A percentile compares a stretch with the other conserved stretches of the same genome.
Evolutionary conservation across 2,329 filamentous ascomycete species (phyloP).

Genomic region (Sordariomycetes sp.): DNA sequence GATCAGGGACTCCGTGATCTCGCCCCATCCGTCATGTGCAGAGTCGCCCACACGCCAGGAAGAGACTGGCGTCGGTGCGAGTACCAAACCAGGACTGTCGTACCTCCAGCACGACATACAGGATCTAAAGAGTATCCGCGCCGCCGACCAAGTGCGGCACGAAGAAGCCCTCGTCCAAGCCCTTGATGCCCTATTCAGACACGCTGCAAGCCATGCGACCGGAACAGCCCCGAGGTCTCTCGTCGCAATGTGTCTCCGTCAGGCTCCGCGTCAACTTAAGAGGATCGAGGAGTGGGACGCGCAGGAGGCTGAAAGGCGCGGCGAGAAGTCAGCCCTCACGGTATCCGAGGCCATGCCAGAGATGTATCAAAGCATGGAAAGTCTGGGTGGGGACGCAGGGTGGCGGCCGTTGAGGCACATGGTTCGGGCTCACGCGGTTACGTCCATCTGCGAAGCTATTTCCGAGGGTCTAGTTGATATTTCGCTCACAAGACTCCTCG

Average conservation of each 20-base stretch:
- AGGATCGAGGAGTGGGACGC: constrained; percentile 19
- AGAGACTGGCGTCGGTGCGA: background rate
- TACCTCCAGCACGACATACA: background rate
- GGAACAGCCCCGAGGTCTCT: constrained; percentile 15
- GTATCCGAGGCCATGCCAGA: constrained; percentile 9
- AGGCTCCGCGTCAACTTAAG: constrained; percentile 4
- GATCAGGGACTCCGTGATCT: background rate
- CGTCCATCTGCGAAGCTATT: constrained; percentile 15
- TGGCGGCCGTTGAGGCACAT: constrained; percentile 20
- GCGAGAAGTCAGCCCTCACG: constrained; percentile 11
- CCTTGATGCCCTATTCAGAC: constrained; percentile 5
- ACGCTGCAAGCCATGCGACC: background rate
- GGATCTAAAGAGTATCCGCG: background rate
- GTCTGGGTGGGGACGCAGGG: constrained; percentile 14
- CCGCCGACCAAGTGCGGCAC: background rate
- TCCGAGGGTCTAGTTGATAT: constrained; percentile 15
- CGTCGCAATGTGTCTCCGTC: constrained; percentile 20
- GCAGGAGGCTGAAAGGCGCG: constrained; percentile 10
- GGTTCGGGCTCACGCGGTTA: constrained; percentile 17
- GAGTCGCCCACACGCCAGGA: background rate
- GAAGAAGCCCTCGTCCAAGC: constrained; percentile 4
- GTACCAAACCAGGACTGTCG: background rate
- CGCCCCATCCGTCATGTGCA: background rate
- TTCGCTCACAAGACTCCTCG: constrained; percentile 11
- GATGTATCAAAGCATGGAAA: constrained; percentile 20